Evolutionary conservation across 805 yeast species (phyloP).

Genomic region (Teunomyces aglyptinius): DNA sequence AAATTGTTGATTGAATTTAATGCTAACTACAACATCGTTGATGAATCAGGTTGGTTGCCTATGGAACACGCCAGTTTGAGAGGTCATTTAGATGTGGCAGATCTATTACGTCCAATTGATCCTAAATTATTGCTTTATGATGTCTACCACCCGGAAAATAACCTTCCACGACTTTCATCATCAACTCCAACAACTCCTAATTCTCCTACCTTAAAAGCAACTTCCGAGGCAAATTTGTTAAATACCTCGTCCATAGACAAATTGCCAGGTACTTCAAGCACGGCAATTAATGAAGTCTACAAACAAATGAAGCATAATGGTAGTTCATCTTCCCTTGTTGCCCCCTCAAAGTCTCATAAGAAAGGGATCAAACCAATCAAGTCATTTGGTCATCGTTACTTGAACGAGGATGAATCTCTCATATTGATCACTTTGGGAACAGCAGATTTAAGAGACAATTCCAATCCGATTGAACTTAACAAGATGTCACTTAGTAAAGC

Average conservation of each 20-base stretch:
- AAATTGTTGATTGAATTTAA: conserved; percentile 50
- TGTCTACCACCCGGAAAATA: conserved; percentile 36
- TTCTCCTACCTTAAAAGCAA: background rate
- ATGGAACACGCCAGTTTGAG: conserved; percentile 92
- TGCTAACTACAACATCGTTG: conserved; percentile 56
- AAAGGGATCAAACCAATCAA: conserved; percentile 55
- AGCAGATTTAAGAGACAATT: conserved; percentile 64
- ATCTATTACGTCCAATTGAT: conserved; percentile 52
- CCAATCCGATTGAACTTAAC: conserved; percentile 64
- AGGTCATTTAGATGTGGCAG: conserved; percentile 76
- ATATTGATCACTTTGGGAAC: conserved; percentile 85
- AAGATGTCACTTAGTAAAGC: conserved; percentile 73
- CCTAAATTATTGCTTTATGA: conserved; percentile 32
- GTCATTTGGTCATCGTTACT: conserved; percentile 80
- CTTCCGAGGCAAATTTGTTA: background rate
- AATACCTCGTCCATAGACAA: conserved; percentile 36
- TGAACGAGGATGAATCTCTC: conserved; percentile 62
- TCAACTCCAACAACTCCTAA: conserved; percentile 9
- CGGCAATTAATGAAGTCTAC: conserved; percentile 36
- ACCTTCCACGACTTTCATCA: conserved; percentile 19
- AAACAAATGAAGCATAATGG: conserved; percentile 34
- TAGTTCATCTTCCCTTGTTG: conserved; percentile 16
- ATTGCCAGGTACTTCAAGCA: conserved; percentile 33
- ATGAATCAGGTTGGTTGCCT: conserved; percentile 95
- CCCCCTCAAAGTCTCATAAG: conserved; percentile 15